Evolutionary conservation across 306 rosid genomes (phyloP).

Genomic region (Inga leiocalycina): DNA sequence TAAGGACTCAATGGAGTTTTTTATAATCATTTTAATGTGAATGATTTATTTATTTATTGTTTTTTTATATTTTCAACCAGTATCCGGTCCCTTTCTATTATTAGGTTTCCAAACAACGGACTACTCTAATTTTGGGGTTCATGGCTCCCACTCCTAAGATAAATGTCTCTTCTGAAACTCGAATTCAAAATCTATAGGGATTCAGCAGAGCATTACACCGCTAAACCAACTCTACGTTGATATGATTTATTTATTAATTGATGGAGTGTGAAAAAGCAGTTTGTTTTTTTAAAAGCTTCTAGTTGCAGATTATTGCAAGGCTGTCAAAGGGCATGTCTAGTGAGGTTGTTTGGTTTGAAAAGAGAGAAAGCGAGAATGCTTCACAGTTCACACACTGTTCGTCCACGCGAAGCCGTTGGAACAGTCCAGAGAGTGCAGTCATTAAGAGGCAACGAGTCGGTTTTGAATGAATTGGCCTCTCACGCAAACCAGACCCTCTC

Average conservation of each 20-base stretch:
- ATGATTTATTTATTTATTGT: too few relatives aligned
- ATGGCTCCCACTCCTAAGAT: rapidly evolving
- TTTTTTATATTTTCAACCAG: too few relatives aligned
- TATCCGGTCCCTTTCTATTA: too few relatives aligned
- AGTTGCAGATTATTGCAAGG: background rate
- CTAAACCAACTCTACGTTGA: too few relatives aligned
- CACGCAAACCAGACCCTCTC: background rate
- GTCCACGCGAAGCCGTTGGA: background rate
- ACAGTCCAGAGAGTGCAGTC: background rate
- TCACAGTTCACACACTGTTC: background rate
- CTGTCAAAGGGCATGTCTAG: background rate
- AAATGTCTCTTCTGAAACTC: rapidly evolving
- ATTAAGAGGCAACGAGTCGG: background rate
- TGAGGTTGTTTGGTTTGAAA: background rate
- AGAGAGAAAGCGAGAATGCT: background rate
- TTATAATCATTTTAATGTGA: too few relatives aligned
- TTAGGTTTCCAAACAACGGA: too few relatives aligned
- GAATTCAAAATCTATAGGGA: too few relatives aligned
- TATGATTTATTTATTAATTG: too few relatives aligned
- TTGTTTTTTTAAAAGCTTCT: background rate
- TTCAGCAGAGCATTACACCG: rapidly evolving
- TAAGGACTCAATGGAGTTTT: too few relatives aligned
- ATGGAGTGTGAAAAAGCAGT: background rate
- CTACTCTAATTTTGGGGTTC: too few relatives aligned
- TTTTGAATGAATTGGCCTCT: background rate